Evolutionary conservation across 306 rosid species (phyloP).

Genomic region (Cicer arietinum): DNA sequence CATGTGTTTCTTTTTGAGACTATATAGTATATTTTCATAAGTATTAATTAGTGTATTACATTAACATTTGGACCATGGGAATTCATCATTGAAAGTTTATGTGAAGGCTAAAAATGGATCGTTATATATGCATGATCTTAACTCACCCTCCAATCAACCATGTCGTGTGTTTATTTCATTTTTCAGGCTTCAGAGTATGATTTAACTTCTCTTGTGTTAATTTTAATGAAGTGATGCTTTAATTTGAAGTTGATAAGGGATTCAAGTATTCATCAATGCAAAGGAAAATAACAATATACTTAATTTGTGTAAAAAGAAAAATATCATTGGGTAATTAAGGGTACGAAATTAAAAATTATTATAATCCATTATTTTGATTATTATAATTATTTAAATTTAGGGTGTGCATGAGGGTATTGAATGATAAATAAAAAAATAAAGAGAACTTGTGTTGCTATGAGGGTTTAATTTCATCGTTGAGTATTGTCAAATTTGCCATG

Average conservation of each 20-base stretch:
- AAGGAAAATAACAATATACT: too few relatives aligned
- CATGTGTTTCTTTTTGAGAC: background rate
- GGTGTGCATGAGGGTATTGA: background rate
- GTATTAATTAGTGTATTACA: background rate
- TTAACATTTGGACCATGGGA: too few relatives aligned
- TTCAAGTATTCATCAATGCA: too few relatives aligned
- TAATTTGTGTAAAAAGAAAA: too few relatives aligned
- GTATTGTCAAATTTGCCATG: too few relatives aligned
- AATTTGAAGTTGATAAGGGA: too few relatives aligned
- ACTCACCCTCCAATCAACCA: background rate
- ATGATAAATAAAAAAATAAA: background rate
- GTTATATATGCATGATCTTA: constrained; percentile 5
- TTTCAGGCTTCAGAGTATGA: background rate
- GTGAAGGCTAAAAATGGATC: background rate
- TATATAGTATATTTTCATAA: background rate
- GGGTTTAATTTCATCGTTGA: too few relatives aligned
- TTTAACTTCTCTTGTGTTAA: background rate
- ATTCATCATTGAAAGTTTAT: background rate
- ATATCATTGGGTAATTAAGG: too few relatives aligned
- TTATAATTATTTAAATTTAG: background rate
- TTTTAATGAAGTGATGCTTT: background rate
- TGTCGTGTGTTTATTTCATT: constrained; percentile 1
- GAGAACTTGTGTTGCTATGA: too few relatives aligned
- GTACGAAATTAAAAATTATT: too few relatives aligned
- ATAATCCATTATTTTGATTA: too few relatives aligned